Percentiles rank a stretch among this genome's conserved stretches.
Evolutionary conservation across 2,329 filamentous ascomycete species (phyloP).

Genomic region (Colletotrichum magnum): DNA sequence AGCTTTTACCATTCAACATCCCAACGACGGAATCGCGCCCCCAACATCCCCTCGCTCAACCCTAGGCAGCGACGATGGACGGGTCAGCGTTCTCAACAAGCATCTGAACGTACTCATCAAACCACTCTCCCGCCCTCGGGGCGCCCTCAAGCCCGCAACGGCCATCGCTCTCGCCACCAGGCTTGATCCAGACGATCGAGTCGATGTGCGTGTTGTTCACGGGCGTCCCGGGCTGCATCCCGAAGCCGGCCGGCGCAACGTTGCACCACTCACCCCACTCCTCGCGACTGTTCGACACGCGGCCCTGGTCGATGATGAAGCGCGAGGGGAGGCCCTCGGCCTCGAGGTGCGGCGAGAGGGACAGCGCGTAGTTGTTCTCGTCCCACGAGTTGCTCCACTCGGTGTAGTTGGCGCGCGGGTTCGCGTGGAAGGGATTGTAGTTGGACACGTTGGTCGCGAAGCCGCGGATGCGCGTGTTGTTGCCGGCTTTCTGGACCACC

Average conservation of each 20-base stretch:
- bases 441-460: slow-evolving; percentile 62
- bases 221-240: slow-evolving; percentile 52
- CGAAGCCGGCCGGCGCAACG: slow-evolving; percentile 56
- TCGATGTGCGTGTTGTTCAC: slow-evolving; percentile 55
- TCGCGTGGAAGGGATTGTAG: slow-evolving; percentile 55
- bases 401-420: slow-evolving; percentile 56
- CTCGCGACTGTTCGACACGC: slow-evolving; percentile 54
- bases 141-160: slow-evolving; percentile 54
- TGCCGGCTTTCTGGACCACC: slow-evolving; percentile 53
- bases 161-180: slow-evolving; percentile 60
- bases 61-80: slow-evolving; percentile 17
- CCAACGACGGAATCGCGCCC: neutral
- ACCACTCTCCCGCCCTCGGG: slow-evolving; percentile 57
- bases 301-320: slow-evolving; percentile 63
- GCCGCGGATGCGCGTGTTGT: slow-evolving; percentile 52
- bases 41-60: neutral
- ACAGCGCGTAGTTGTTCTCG: slow-evolving; percentile 56
- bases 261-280: slow-evolving; percentile 63
- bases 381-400: slow-evolving; percentile 56
- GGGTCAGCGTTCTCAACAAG: slow-evolving; percentile 56
- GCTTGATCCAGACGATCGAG: slow-evolving; percentile 61
- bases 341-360: slow-evolving; percentile 54
- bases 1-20: too few relatives aligned
- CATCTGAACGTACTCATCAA: slow-evolving; percentile 57
- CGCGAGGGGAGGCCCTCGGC: slow-evolving; percentile 55